Base-by-base conservation (phyloP, 495 filamentous ascomycete species). In the Articulospora tetracladia region DNA sequence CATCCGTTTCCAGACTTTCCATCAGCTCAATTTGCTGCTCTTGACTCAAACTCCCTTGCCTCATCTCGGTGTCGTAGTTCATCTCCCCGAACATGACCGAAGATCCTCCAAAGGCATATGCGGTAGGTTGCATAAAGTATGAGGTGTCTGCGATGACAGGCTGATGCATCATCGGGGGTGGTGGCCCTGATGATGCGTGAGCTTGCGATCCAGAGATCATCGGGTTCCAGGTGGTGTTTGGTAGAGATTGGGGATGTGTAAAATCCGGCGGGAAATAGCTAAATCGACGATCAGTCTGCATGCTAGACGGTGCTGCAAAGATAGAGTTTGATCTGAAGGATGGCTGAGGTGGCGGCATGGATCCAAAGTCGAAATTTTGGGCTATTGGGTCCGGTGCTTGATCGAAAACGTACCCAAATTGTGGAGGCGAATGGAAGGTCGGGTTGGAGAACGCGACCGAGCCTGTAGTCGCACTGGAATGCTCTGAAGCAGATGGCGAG, bases 21-120 rank as follows among this genome's bases (percentile, higher is more conserved):
- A 90, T 85, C 53, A 91, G 71, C 73, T 90, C 85, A 44, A 84
- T 70, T 70, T 90, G 88, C 69, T 90, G 85, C 66, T 88, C 79
- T 55, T 88, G 84, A 48, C 81, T 88, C 54, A 91, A 72, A 41
- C 86, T 88, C 46, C 84, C 82, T 44, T 83, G 78, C 11, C 86
- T 34, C 59, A 64, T 63, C 0, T 61, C 55, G n/a, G 30, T 64
- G 36, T 64, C 64, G 46, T 59, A 62, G 24, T 32, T 59, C 25
- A 55, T 24, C 4, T 69, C 55, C 11, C 48, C 46, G 23, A 55
- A 69, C 28, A 63, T 32, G 28, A 55, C 54, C 8, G 61, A n/a
- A 0, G 22, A 24, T 6, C 20, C 20, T 10, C 52, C 52, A 51
- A 69, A 66, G 12, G 26, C 34, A 39, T 61, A 66, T 3, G 58